Evolutionary conservation across 495 filamentous ascomycete species (phyloP), one percentile per base, ranked within the genome.

Genomic region (Daldinia vernicosa): DNA sequence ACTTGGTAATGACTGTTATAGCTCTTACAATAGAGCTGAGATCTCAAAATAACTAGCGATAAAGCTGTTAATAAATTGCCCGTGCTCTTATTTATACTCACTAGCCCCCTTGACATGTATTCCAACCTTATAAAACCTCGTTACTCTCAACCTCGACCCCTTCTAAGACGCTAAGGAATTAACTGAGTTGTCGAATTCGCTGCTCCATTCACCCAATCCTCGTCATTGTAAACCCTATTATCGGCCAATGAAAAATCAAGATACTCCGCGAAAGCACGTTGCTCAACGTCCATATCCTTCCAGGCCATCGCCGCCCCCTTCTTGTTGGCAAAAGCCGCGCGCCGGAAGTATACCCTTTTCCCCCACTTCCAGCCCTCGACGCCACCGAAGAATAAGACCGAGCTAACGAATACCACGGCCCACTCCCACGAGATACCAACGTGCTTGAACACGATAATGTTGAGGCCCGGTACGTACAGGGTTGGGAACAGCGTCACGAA

Each of bases 371-470:
- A 92, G 19, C 73, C 57, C 79, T 92, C 90, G 17, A 89, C 82
- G 7, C 89, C 90, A 6, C 79, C 67, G 68, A 92, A 87, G 79
- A 92, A 92, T 9, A 92, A 67, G 5, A 83, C 69, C 1, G 86
- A 83, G 54, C 86, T 86, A 15, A 88, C 77, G 67, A 92, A 78
- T 12, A 83, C 89, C 71, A 92, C 84, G 6, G 79, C 84, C 90
- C 90, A 92, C 76, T 92, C 91, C 91, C 91, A 92, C 27, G 80
- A 84, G 63, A 93, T 92, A 4, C 86, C 82, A n/a, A 77, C 79
- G 72, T 93, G 91, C 74, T 89, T 90, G 80, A 93, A 93, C 22
- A 93, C 89, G 2, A 81, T 78, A 28, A 81, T 80, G 76, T 91
- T 93, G 74, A 93, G 83, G 15, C 88, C 89, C 0, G 90, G 90